Conservation (phyloP, 1,284 basidiomycete species). For the Ustilago cynodontis region DNA sequence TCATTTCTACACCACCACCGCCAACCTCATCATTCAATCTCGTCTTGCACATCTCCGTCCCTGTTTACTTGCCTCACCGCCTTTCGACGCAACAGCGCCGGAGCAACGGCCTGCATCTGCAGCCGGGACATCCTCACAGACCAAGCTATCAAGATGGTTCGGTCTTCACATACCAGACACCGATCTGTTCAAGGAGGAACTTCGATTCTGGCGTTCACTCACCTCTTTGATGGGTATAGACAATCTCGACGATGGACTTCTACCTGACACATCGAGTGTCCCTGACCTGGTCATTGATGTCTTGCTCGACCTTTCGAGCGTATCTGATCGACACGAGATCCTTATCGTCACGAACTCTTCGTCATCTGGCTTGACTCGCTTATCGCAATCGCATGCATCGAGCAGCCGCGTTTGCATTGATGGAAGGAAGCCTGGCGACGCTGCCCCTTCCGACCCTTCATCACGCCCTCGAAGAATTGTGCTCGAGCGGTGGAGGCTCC, state of each 20-base stretch:
- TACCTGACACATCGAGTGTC: constrained; percentile 17
- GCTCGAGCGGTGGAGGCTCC: constrained; percentile 55
- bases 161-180: constrained; percentile 69
- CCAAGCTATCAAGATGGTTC: constrained; percentile 64
- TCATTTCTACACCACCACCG: constrained; percentile 70
- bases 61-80: constrained; percentile 28
- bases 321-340: constrained; percentile 29
- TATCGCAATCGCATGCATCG: not conserved
- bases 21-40: constrained; percentile 66
- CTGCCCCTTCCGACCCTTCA: not conserved
- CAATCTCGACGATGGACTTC: not conserved
- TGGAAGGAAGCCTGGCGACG: constrained; percentile 13
- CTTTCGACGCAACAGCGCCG: constrained; percentile 7
- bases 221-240: constrained; percentile 30
- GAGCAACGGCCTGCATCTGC: constrained; percentile 9
- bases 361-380: not conserved
- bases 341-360: constrained; percentile 14
- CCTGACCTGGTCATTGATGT: constrained; percentile 69
- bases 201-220: constrained; percentile 66
- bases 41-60: constrained; percentile 57
- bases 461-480: constrained; percentile 33
- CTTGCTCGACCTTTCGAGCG: constrained; percentile 63
- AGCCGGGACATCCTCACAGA: constrained; percentile 12
- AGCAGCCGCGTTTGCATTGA: constrained; percentile 24
- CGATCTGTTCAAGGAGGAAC: constrained; percentile 67